These are phyloP conservation scores for Arachnomyces sp. DNA, from an alignment of 2,329 filamentous ascomycete genomes.

Conservation along the genomic window DNA sequence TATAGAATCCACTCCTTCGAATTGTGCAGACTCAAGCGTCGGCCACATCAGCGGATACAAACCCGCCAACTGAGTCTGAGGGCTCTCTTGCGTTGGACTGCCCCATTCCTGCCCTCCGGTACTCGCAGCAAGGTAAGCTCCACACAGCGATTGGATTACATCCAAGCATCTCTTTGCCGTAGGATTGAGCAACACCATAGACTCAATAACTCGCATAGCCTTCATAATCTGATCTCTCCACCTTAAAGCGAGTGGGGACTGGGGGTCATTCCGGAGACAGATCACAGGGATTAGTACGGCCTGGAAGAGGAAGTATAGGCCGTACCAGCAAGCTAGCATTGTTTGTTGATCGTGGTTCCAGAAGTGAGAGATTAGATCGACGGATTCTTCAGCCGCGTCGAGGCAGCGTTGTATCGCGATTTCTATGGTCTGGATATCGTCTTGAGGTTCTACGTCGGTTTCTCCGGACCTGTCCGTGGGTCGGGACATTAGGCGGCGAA, in stretches of 20 bases:
- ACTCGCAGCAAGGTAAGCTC: constrained; percentile 10
- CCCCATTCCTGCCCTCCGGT: constrained; percentile 8
- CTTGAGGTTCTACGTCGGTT: constrained; percentile 20
- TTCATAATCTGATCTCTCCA: constrained; percentile 15
- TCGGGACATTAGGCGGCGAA: constrained; percentile 27
- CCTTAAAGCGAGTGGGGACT: constrained; percentile 4
- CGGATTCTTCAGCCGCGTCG: constrained; percentile 33
- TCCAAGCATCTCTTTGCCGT: constrained; percentile 13
- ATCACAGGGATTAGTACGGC: constrained; percentile 37
- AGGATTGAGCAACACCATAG: constrained; percentile 14
- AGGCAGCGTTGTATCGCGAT: constrained; percentile 33
- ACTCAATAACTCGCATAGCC: constrained; percentile 15
- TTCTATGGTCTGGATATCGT: constrained; percentile 26
- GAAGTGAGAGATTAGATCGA: constrained; percentile 34
- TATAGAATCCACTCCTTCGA: constrained; percentile 11
- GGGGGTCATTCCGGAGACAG: constrained; percentile 34
- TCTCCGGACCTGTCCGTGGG: constrained; percentile 25
- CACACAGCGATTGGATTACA: constrained; percentile 13
- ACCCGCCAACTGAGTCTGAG: constrained; percentile 17
- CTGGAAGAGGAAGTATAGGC: constrained; percentile 41
- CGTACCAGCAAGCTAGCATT: constrained; percentile 36
- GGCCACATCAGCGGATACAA: constrained; percentile 20
- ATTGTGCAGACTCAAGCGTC: constrained; percentile 11
- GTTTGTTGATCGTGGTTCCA: constrained; percentile 33
- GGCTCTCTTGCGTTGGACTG: constrained; percentile 15